Evolutionary conservation across 164 flowering plant genomes (phyloP).

Genomic region (Pachysandra terminalis): DNA sequence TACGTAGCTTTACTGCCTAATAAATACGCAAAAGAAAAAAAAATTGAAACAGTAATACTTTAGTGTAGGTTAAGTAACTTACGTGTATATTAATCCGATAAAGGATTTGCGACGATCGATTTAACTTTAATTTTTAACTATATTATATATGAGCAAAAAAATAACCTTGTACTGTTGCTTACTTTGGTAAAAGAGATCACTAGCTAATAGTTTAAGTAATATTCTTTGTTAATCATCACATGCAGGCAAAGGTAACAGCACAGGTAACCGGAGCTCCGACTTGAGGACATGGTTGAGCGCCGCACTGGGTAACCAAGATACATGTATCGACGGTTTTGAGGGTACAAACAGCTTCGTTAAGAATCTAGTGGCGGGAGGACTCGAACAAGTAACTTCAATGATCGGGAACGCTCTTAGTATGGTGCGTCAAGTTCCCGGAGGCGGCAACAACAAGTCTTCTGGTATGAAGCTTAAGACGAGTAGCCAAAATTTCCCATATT

Average conservation of each 20-base stretch:
- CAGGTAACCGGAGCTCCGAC: slow-evolving; percentile 46
- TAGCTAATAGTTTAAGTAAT: background rate
- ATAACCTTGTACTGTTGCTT: too few species aligned
- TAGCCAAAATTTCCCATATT: slow-evolving; percentile 41
- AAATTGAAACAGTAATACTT: too few species aligned
- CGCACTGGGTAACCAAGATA: slow-evolving; percentile 67
- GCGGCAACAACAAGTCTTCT: background rate
- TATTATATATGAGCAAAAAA: too few species aligned
- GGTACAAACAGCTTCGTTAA: slow-evolving; percentile 58
- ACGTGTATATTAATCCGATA: too few species aligned
- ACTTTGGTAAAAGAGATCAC: too few species aligned
- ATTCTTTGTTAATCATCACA: background rate
- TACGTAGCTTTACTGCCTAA: too few species aligned
- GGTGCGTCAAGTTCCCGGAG: slow-evolving; percentile 26
- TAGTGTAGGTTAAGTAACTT: too few species aligned
- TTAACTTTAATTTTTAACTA: too few species aligned
- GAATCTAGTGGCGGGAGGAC: slow-evolving; percentile 36
- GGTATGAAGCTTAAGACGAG: slow-evolving; percentile 17
- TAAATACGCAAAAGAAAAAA: too few species aligned
- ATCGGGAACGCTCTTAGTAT: slow-evolving; percentile 42
- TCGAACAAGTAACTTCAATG: slow-evolving; percentile 44
- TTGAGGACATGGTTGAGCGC: slow-evolving; percentile 77
- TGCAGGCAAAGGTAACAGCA: slow-evolving; percentile 56
- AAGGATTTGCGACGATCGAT: too few species aligned
- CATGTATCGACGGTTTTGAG: slow-evolving; percentile 81